Evolutionary conservation across 805 yeast genomes (phyloP).

Genomic region (Candida easanensis): DNA sequence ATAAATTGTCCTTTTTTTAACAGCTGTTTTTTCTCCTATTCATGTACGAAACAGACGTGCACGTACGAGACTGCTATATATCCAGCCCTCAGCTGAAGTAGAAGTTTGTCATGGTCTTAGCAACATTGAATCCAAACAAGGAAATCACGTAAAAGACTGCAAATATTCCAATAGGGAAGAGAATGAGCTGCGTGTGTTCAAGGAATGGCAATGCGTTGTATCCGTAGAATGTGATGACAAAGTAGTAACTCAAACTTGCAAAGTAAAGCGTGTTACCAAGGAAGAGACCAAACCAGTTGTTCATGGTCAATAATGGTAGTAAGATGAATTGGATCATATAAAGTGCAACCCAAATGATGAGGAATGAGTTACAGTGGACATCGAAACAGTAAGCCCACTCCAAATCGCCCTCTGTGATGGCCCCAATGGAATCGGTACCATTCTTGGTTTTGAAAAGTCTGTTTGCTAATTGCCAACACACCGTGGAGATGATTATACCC

Average conservation of each 20-base stretch:
- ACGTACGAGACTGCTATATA: too few species aligned
- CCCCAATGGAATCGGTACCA: constrained; percentile 27
- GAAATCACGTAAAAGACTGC: constrained; percentile 58
- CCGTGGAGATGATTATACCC: constrained; percentile 68
- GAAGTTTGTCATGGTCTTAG: constrained; percentile 53
- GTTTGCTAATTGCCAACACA: constrained; percentile 72
- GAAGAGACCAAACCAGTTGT: constrained; percentile 63
- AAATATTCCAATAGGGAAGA: constrained; percentile 62
- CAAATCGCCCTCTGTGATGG: constrained; percentile 39
- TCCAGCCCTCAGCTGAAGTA: constrained; percentile 20
- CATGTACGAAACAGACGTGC: not conserved
- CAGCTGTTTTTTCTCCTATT: too few species aligned
- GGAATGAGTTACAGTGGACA: constrained; percentile 87
- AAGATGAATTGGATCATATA: constrained; percentile 73
- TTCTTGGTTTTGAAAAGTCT: constrained; percentile 49
- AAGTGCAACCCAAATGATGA: constrained; percentile 72
- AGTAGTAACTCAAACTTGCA: constrained; percentile 71
- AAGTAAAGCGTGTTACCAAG: constrained; percentile 80
- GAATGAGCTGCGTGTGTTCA: constrained; percentile 57
- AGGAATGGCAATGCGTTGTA: constrained; percentile 71
- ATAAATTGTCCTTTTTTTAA: too few species aligned
- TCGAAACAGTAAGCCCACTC: constrained; percentile 97
- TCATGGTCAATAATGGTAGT: constrained; percentile 65
- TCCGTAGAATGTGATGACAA: constrained; percentile 83
- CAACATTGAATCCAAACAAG: constrained; percentile 68